Base-by-base conservation (phyloP, 495 filamentous ascomycete genomes). In the Aspergillus egyptiacus region DNA sequence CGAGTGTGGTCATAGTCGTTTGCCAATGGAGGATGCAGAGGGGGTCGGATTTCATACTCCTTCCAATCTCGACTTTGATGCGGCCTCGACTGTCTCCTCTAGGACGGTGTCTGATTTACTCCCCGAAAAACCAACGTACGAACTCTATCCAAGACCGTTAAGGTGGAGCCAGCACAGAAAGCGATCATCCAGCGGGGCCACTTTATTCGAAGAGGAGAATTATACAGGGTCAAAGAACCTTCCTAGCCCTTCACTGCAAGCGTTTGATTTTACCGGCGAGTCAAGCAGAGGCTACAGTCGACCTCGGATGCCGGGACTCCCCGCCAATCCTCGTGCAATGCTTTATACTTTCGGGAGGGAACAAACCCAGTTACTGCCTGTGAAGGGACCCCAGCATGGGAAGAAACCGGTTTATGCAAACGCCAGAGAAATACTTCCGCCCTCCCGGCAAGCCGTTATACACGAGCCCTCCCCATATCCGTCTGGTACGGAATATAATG, bases 201-300 rank as follows among this genome's bases (percentile, higher is more conserved):
- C 69, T 1, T 39, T 67, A 2, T 69, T 71, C 39, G 71, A 74
- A 54, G 70, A 74, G 37, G 71, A 74, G 33, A 67, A 72, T 23
- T 35, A 28, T 33, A 49, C 44, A 34, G 54, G 35, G 17, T 45
- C 49, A 20, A 53, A 46, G 11, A 57, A 41, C 18, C 39, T 58
- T 25, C 38, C 53, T 14, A 50, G 49, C 20, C 47, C 49, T 6
- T 39, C 54, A 13, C 24, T 46, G 13, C 39, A 53, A 19, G 25
- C 45, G 8, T 31, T 38, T 14, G 36, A 37, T 20, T 38, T 48
- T 22, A 28, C 41, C 11, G n/a, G 23, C 14, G 42, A 51, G 23
- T 34, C n/a, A 37, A 47, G 37, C 48, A 30, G 42, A 13, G 51
- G 42, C 27, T 19, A 42, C 18, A 38, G 19, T 50, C 44, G 52